Evolutionary conservation across 2,329 filamentous ascomycete species (phyloP), one percentile per base, ranked within the genome.

Genomic region (Aspergillus costaricaensis): DNA sequence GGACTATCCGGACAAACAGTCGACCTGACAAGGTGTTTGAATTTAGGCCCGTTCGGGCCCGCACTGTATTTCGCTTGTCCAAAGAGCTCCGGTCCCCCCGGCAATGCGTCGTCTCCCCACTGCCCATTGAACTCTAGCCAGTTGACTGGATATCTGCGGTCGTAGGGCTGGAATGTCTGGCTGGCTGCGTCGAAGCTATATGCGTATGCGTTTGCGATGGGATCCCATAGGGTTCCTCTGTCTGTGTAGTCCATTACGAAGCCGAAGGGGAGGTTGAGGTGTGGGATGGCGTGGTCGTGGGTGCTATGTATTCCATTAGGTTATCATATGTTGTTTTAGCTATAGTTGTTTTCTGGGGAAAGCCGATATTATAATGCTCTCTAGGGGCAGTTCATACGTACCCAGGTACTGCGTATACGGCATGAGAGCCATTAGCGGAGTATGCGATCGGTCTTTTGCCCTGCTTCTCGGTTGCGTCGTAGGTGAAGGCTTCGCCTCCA

Each of bases 221-320:
- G 86, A 68, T 90, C 88, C 86, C 86, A 90, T 4, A 85, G 70
- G 3, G 75, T 68, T 4, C 86, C 87, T 41, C 76, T 71, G 57
- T 85, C 81, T 12, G 83, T 82, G 58, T 84, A 80, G 67, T 89
- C 82, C 44, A 83, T 77, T 2, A 88, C 70, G 5, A 85, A 76
- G 0, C 81, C 83, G 2, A 65, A 66, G 0, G 84, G 85, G 7
- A 88, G 76, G 60, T 87, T 85, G 17, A 88, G 58, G 58, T 85
- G 81, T 0, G 87, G 86, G 57, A 89, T 86, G 0, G 82, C 83
- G 67, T 89, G 86, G 68, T 88, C 86, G 67, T 89, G 87, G 2
- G 75, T 78, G 2, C 86, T 79, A 36, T 39, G 25, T 25, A 27
- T 19, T 58, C 25, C 32, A 14, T 14, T 14, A 14, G 12, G 32